Percentiles rank a stretch among this genome's conserved stretches.
Evolutionary conservation across 2,329 filamentous ascomycete species (phyloP).

Genomic region (Aspergillus sp.): DNA sequence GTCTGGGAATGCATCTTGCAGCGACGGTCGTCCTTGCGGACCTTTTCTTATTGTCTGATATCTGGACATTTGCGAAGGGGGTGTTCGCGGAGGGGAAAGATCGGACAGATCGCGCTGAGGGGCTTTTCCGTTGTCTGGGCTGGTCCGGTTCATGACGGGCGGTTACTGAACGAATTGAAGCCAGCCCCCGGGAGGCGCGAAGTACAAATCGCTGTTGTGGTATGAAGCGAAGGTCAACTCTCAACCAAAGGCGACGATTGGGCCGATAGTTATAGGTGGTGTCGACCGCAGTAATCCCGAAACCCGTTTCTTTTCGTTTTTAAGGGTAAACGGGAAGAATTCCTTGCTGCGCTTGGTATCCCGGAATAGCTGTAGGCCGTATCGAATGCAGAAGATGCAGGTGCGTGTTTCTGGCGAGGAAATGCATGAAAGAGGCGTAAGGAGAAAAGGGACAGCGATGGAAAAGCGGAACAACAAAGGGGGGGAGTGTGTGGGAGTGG

Average conservation of each 20-base stretch:
- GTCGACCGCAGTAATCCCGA: not conserved
- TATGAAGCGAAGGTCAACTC: no score
- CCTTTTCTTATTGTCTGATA: constrained; percentile 24
- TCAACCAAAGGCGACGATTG: no score
- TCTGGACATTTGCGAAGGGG: constrained; percentile 29
- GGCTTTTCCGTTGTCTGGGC: constrained; percentile 14
- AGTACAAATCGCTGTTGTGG: no score
- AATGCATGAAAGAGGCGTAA: not conserved
- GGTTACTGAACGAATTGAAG: constrained; percentile 4
- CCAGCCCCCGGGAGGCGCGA: no score
- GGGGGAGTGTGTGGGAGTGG: no score
- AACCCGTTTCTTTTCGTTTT: not conserved
- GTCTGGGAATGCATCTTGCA: constrained; percentile 37
- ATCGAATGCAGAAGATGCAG: not conserved
- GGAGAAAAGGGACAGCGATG: not conserved
- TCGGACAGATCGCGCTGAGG: constrained; percentile 21
- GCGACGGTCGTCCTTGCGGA: constrained; percentile 25
- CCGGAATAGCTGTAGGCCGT: not conserved
- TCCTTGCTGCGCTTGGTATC: not conserved
- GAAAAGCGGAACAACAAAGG: no score
- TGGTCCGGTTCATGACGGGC: constrained; percentile 9
- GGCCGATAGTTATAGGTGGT: no score
- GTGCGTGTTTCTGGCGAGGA: not conserved
- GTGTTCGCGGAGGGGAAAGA: constrained; percentile 35
- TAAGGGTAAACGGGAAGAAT: not conserved